Conservation (phyloP, 306 rosid species). For the Potentilla sterilis region DNA sequence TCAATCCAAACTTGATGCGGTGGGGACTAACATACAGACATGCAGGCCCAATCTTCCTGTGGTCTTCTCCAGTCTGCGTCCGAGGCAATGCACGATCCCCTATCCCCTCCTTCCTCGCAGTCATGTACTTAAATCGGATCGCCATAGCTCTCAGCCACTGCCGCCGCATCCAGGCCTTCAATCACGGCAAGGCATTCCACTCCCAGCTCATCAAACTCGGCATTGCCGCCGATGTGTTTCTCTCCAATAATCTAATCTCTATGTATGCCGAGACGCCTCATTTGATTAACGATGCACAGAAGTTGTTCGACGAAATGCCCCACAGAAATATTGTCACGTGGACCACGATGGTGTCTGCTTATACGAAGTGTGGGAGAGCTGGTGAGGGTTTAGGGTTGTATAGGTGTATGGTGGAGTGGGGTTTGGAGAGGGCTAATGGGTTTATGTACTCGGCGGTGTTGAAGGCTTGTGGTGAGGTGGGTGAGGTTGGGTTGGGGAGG, state of each 20-base stretch:
- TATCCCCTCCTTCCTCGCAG: constrained; percentile 1
- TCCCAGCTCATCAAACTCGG: constrained; percentile 54
- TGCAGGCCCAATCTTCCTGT: not conserved
- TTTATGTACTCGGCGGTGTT: constrained; percentile 77
- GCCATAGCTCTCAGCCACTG: constrained; percentile 55
- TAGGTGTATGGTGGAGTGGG: constrained; percentile 42
- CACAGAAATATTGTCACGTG: constrained; percentile 55
- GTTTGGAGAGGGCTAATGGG: constrained; percentile 53
- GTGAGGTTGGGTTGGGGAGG: constrained; percentile 58
- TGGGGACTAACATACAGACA: constrained; percentile 9
- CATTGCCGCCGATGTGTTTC: constrained; percentile 40
- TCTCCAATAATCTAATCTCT: constrained; percentile 57
- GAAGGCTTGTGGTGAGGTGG: constrained; percentile 61
- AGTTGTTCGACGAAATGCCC: constrained; percentile 71
- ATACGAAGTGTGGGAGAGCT: constrained; percentile 54
- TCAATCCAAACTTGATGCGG: not conserved
- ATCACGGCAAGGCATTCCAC: constrained; percentile 61
- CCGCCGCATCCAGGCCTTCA: constrained; percentile 40
- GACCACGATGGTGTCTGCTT: constrained; percentile 80
- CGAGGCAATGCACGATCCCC: not conserved
- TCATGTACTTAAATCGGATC: constrained; percentile 46
- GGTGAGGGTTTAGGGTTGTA: constrained; percentile 50
- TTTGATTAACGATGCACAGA: constrained; percentile 42
- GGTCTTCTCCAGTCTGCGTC: not conserved
- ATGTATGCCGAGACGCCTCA: constrained; percentile 37